phyloP scores from a whole-genome alignment of 441 rosid species.

The Pelargonium fulgidum region DNA sequence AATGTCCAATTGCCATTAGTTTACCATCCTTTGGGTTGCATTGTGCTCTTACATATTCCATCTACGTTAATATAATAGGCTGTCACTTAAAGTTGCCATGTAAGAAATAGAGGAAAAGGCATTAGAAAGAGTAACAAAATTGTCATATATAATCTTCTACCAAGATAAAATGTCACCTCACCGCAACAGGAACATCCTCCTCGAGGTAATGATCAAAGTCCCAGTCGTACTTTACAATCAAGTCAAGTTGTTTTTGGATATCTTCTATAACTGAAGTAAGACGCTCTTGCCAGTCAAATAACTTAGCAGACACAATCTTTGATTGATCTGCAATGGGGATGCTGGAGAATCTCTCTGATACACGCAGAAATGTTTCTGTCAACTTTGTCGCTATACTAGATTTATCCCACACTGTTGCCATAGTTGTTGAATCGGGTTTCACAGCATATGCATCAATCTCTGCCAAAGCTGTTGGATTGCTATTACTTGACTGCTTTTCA shows the following conservation, averaged over 20 bases:
- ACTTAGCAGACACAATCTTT: constrained; percentile 64
- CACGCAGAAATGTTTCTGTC: constrained; percentile 65
- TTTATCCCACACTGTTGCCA: too few relatives aligned
- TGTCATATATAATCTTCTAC: constrained; percentile 16
- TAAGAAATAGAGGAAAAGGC: neutral
- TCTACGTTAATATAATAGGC: constrained; percentile 35
- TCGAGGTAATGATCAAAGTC: constrained; percentile 87
- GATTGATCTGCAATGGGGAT: constrained; percentile 82
- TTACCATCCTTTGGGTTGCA: constrained; percentile 63
- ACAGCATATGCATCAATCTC: too few relatives aligned
- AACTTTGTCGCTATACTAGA: constrained; percentile 41
- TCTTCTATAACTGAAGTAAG: constrained; percentile 74
- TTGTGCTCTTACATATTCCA: constrained; percentile 67
- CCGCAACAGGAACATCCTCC: constrained; percentile 98
- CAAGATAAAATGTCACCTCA: constrained; percentile 60
- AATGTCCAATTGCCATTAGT: constrained; percentile 77
- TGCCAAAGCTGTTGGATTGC: too few relatives aligned
- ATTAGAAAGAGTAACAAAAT: too few relatives aligned
- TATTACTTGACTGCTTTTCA: constrained; percentile 11
- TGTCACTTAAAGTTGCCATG: constrained; percentile 5
- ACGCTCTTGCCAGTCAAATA: constrained; percentile 79
- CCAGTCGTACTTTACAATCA: constrained; percentile 88
- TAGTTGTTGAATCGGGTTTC: too few relatives aligned
- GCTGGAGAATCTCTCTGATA: constrained; percentile 78
- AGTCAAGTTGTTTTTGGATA: constrained; percentile 85